Evolutionary conservation across 2,329 filamentous ascomycete genomes (phyloP).

Genomic region (Pseudogymnoascus sp.): DNA sequence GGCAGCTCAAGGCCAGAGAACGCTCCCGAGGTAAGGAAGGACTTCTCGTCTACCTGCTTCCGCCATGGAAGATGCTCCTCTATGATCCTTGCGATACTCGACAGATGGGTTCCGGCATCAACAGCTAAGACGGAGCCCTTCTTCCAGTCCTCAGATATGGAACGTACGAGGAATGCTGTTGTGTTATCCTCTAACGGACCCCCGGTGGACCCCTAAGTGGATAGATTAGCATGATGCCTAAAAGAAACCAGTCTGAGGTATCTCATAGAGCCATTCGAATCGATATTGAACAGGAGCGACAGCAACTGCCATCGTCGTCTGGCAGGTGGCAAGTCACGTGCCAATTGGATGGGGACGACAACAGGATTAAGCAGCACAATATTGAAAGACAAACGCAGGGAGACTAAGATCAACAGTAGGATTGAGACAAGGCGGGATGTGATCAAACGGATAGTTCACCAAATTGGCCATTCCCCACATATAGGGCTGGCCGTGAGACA

Average conservation of each 20-base stretch:
- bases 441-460: slow-evolving; percentile 1
- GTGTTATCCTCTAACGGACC: slow-evolving; percentile 85
- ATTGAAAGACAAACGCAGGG: not conserved
- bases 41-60: slow-evolving; percentile 18
- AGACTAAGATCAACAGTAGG: not conserved
- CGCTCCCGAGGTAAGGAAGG: slow-evolving; percentile 52
- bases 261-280: not conserved
- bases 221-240: not conserved
- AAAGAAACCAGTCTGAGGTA: not conserved
- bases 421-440: slow-evolving; percentile 4
- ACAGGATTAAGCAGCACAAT: not conserved
- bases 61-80: slow-evolving; percentile 15
- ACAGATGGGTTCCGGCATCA: slow-evolving; percentile 84
- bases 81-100: slow-evolving; percentile 73
- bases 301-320: not conserved
- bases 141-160: slow-evolving; percentile 67
- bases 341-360: not conserved
- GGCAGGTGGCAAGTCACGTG: not conserved
- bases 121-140: slow-evolving; percentile 82
- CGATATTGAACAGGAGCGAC: not conserved
- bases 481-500: not conserved
- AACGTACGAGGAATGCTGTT: slow-evolving; percentile 82
- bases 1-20: slow-evolving; percentile 73
- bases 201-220: slow-evolving; percentile 72
- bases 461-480: not conserved